A percentile compares a stretch with the other conserved stretches of the same genome.
Conservation (phyloP, 1,284 basidiomycete species). For the Sporisorium reilianum region DNA sequence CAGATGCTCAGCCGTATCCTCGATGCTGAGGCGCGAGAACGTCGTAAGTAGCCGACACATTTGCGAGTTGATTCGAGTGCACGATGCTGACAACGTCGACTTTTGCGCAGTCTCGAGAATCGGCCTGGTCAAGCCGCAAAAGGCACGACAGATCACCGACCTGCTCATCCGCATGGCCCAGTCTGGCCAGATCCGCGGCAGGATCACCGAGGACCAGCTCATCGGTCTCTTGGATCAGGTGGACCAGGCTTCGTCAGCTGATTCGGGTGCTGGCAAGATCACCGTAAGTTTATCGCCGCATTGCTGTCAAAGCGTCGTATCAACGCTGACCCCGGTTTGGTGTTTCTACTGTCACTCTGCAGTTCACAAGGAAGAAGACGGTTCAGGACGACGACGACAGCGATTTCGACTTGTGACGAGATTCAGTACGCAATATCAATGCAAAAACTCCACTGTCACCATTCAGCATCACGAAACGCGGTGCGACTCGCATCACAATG, state of each 20-base stretch:
- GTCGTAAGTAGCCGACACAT: conserved; percentile 76
- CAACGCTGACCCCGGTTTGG: background rate
- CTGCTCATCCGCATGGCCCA: conserved; percentile 91
- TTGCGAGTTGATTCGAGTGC: too few relatives aligned
- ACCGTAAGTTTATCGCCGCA: conserved; percentile 51
- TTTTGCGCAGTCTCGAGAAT: conserved; percentile 82
- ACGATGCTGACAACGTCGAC: background rate
- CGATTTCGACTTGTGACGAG: conserved; percentile 55
- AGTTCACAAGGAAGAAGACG: conserved; percentile 55
- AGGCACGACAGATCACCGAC: conserved; percentile 86
- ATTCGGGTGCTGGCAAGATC: conserved; percentile 56
- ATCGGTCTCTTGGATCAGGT: conserved; percentile 94
- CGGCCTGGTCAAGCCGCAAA: conserved; percentile 87
- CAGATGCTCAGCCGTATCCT: conserved; percentile 86
- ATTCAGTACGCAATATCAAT: background rate
- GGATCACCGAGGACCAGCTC: conserved; percentile 87
- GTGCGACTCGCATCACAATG: background rate
- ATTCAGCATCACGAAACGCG: background rate
- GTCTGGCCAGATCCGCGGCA: conserved; percentile 86
- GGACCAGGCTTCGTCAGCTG: conserved; percentile 57
- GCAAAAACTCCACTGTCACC: background rate
- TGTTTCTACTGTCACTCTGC: background rate
- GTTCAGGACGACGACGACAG: conserved; percentile 55
- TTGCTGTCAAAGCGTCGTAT: background rate
- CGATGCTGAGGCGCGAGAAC: conserved; percentile 86